Conservation (phyloP, 345 rosid genomes). For the Raphanus raphanistrum region DNA sequence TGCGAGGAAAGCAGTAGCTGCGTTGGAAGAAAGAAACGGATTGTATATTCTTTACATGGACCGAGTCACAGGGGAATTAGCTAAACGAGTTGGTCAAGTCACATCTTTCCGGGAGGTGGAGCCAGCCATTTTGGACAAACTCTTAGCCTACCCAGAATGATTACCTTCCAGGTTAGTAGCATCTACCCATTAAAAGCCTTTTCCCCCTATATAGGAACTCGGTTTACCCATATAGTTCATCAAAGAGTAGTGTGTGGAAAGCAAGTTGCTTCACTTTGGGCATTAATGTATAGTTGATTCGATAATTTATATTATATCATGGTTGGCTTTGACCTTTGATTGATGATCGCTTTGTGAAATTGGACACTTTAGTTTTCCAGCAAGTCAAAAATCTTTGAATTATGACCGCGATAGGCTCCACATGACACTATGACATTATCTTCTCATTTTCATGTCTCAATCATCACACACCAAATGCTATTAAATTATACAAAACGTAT, state of each 20-base stretch:
- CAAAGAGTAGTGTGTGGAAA: conserved; percentile 18
- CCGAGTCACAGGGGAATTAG: conserved; percentile 66
- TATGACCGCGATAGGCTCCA: conserved; percentile 14
- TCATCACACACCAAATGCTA: background rate
- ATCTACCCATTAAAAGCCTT: background rate
- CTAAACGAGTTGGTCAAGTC: conserved; percentile 54
- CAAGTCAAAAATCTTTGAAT: background rate
- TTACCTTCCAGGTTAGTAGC: conserved; percentile 14
- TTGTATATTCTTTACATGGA: conserved; percentile 80
- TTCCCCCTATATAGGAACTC: background rate
- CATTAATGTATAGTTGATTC: conserved; percentile 15
- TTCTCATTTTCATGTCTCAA: background rate
- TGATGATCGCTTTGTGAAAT: conserved; percentile 6
- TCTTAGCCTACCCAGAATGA: conserved; percentile 30
- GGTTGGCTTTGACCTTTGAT: conserved; percentile 4
- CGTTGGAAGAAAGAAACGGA: conserved; percentile 73
- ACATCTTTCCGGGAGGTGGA: conserved; percentile 53
- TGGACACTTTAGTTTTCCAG: conserved; percentile 1
- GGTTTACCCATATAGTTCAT: background rate
- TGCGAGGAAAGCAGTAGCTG: conserved; percentile 61
- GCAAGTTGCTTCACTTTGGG: conserved; percentile 11
- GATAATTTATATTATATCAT: conserved; percentile 1
- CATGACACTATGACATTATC: background rate
- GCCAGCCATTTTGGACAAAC: conserved; percentile 48
- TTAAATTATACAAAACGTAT: background rate